Base-by-base conservation (phyloP, 495 filamentous ascomycete genomes). In the Delitschia confertaspora region DNA sequence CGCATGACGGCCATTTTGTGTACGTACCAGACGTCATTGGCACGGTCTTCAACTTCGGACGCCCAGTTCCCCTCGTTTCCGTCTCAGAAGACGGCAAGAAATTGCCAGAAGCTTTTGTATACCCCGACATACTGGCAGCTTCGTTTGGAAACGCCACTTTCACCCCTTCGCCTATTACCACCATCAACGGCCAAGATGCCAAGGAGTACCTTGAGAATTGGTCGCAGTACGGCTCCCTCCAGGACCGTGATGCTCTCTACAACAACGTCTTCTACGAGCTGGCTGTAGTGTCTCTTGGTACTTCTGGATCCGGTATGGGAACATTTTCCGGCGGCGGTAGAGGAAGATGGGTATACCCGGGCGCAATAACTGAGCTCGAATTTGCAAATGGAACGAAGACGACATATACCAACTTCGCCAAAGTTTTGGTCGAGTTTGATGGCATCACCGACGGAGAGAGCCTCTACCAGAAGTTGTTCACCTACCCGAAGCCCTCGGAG, bases 1-100 rank as follows among this genome's bases (percentile, higher is more conserved):
- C 60, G 4, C 60, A 63, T 26, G 59, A 63, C 38, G 60, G 60
- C 25, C 60, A 63, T 37, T 60, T 63, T 23, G 47, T 52, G 16
- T 63, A 33, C 44, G 30, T 58, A 7, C 60, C 59, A 2, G 59
- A 63, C 42, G 37, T 50, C 19, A 43, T 63, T 9, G 57, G 56
- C 1, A 45, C 33, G 1, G 44, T 63, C 17, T 63, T 63, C 45
- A 55, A 51, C 17, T 63, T 38, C 30, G 56, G 49, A 3, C 53
- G 60, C 11, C 41, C 53, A 9, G 29, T 53, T 8, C 49, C 58
- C 3, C 52, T 63, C 5, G 60, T 63, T 8, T 61, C 58, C 2
- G 52, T 63, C 2, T 61, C 59, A 2, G 27, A 45, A 23, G 59
- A 63, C 25, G 59, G 59, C 16, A 33, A 45, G 20, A 48, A 39